These are phyloP conservation scores for Russula lepida DNA, from an alignment of 768 basidiomycete species.

Conservation along the genomic window DNA sequence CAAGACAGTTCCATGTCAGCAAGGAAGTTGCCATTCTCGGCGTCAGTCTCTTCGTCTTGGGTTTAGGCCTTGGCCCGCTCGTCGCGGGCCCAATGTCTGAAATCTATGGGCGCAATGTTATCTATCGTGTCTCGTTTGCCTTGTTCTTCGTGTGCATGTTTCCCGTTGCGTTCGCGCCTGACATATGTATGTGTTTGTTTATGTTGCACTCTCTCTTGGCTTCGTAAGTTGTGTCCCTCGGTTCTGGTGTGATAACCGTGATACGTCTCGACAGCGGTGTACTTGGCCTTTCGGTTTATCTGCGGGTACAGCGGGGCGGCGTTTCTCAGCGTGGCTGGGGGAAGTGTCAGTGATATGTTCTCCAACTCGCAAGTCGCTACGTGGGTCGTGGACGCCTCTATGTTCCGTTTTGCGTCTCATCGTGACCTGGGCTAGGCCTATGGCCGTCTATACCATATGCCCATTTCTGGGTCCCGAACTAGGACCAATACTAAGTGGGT, in stretches of 20 bases:
- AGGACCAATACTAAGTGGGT: conserved; percentile 54
- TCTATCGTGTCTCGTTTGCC: conserved; percentile 55
- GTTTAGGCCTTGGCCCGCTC: conserved; percentile 27
- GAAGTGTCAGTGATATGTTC: conserved; percentile 52
- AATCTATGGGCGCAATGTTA: conserved; percentile 52
- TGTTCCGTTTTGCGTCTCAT: neutral
- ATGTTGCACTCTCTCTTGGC: neutral
- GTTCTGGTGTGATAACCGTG: neutral
- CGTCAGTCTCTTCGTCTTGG: conserved; percentile 35
- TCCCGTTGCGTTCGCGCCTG: conserved; percentile 65
- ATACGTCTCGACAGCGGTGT: conserved; percentile 35
- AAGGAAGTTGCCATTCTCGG: conserved; percentile 34
- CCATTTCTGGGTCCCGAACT: conserved; percentile 53
- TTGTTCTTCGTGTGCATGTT: conserved; percentile 57
- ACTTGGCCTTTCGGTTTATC: conserved; percentile 53
- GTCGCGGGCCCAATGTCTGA: conserved; percentile 36
- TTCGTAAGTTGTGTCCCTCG: neutral
- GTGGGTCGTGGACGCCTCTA: conserved; percentile 31
- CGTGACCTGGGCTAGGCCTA: conserved; percentile 32
- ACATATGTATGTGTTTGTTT: conserved; percentile 40
- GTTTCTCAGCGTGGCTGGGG: conserved; percentile 56
- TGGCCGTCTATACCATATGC: conserved; percentile 46
- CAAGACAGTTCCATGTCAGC: conserved; percentile 31
- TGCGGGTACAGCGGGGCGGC: conserved; percentile 48
- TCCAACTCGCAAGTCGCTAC: conserved; percentile 46